Conservation (phyloP, 306 rosid species). For the Echinosophora koreensis region DNA sequence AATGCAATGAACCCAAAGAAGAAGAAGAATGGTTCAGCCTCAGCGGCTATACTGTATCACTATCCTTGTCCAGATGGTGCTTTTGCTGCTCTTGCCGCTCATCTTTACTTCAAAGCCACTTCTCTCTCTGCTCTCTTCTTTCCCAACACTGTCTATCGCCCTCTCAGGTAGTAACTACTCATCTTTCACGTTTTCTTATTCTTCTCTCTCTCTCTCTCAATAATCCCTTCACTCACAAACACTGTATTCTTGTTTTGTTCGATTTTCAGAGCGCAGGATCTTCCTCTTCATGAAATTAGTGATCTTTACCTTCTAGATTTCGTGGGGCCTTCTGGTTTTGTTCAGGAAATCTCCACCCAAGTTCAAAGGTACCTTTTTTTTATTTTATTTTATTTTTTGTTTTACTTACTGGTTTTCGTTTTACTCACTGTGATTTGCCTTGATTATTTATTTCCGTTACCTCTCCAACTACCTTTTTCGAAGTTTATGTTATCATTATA, state of each 20-base stretch:
- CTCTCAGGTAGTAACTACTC: constrained; percentile 58
- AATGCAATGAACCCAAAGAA: not conserved
- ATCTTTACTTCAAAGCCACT: constrained; percentile 76
- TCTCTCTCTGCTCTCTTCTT: constrained; percentile 66
- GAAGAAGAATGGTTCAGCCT: constrained; percentile 49
- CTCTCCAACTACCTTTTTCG: too few relatives aligned
- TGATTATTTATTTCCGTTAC: too few relatives aligned
- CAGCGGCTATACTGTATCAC: constrained; percentile 88
- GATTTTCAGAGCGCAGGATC: constrained; percentile 57
- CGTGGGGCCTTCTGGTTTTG: constrained; percentile 79
- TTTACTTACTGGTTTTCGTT: too few relatives aligned
- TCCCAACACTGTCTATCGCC: constrained; percentile 82
- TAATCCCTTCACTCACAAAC: not conserved
- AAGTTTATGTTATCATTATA: too few relatives aligned
- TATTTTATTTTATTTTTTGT: too few relatives aligned
- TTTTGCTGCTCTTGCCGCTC: constrained; percentile 91
- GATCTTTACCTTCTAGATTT: constrained; percentile 86
- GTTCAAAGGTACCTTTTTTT: constrained; percentile 56
- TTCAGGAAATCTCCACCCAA: constrained; percentile 62
- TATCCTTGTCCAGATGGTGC: constrained; percentile 95
- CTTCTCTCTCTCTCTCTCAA: not conserved
- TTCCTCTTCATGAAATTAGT: constrained; percentile 65
- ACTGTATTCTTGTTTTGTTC: not conserved
- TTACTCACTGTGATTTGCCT: too few relatives aligned
- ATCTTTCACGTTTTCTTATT: too few relatives aligned